phyloP scores from a whole-genome alignment of 2,329 filamentous ascomycete genomes.

The Alternaria sp. region DNA sequence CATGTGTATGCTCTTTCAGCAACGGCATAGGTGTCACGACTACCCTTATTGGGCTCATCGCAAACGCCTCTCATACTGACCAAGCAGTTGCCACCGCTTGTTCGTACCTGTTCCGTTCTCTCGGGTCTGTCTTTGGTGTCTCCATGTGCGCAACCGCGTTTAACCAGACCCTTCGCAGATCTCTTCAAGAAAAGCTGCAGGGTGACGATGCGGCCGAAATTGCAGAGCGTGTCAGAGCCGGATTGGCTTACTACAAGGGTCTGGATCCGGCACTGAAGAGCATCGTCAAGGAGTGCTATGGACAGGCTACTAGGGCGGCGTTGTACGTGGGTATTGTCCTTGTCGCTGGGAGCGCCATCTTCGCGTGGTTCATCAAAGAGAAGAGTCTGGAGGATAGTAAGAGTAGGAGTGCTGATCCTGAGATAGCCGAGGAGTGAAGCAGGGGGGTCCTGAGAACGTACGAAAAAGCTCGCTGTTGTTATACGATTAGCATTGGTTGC shows the following conservation, averaged over 20 bases:
- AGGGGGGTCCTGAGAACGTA: not conserved
- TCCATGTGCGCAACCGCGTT: slow-evolving; percentile 76
- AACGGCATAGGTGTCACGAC: slow-evolving; percentile 73
- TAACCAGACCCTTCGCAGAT: slow-evolving; percentile 71
- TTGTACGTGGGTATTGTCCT: slow-evolving; percentile 61
- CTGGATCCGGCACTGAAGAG: slow-evolving; percentile 68
- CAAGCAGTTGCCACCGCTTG: slow-evolving; percentile 80
- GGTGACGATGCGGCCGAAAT: slow-evolving; percentile 70
- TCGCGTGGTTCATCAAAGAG: slow-evolving; percentile 57
- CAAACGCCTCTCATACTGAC: slow-evolving; percentile 72
- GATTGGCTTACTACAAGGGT: slow-evolving; percentile 72
- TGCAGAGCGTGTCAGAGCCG: slow-evolving; percentile 73
- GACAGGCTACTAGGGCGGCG: slow-evolving; percentile 62
- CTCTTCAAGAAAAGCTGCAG: slow-evolving; percentile 63
- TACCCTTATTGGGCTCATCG: slow-evolving; percentile 74
- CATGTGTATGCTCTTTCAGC: slow-evolving; percentile 63
- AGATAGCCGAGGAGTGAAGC: not conserved
- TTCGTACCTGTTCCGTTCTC: slow-evolving; percentile 80
- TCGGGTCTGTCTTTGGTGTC: slow-evolving; percentile 72
- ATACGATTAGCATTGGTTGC: not conserved
- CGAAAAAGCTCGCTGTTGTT: not conserved
- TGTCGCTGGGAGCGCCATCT: slow-evolving; percentile 59
- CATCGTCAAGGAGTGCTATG: slow-evolving; percentile 74
- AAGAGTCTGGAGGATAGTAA: slow-evolving; percentile 43
- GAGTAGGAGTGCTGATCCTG: not conserved